Conservation (phyloP, 768 basidiomycete species). For the Lentinula aciculospora region DNA sequence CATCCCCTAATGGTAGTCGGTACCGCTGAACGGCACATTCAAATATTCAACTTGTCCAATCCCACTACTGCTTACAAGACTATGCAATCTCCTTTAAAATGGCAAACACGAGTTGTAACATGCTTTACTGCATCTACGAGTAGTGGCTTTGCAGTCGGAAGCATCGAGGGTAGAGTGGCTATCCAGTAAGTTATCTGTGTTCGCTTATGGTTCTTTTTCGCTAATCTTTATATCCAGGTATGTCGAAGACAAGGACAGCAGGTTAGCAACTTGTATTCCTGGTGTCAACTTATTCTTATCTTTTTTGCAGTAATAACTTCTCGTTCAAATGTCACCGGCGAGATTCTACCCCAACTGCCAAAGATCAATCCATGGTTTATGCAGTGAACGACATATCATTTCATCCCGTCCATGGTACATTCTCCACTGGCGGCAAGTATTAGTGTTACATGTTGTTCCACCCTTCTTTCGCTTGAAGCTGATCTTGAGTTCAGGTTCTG, state of each 20-base stretch:
- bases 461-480: background rate
- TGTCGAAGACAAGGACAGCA: slow-evolving; percentile 76
- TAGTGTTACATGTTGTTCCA: slow-evolving; percentile 13
- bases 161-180: slow-evolving; percentile 88
- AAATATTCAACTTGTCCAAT: slow-evolving; percentile 82
- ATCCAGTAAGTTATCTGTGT: slow-evolving; percentile 74
- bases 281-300: background rate
- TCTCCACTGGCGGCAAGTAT: slow-evolving; percentile 66
- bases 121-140: slow-evolving; percentile 67
- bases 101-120: slow-evolving; percentile 85
- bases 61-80: slow-evolving; percentile 80
- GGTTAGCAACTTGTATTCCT: slow-evolving; percentile 32
- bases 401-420: slow-evolving; percentile 81
- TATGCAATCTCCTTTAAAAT: slow-evolving; percentile 83
- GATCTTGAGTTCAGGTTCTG: slow-evolving; percentile 44
- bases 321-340: slow-evolving; percentile 83
- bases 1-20: slow-evolving; percentile 87
- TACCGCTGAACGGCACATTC: slow-evolving; percentile 88
- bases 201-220: background rate
- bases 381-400: slow-evolving; percentile 85
- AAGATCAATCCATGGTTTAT: slow-evolving; percentile 68
- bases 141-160: slow-evolving; percentile 79
- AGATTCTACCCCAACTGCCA: slow-evolving; percentile 47
- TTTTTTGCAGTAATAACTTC: slow-evolving; percentile 58
- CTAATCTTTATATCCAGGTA: slow-evolving; percentile 42